Percentiles rank a stretch among this genome's conserved stretches.
phyloP scores from a whole-genome alignment of 306 rosid species.

The Canavalia gladiata region DNA sequence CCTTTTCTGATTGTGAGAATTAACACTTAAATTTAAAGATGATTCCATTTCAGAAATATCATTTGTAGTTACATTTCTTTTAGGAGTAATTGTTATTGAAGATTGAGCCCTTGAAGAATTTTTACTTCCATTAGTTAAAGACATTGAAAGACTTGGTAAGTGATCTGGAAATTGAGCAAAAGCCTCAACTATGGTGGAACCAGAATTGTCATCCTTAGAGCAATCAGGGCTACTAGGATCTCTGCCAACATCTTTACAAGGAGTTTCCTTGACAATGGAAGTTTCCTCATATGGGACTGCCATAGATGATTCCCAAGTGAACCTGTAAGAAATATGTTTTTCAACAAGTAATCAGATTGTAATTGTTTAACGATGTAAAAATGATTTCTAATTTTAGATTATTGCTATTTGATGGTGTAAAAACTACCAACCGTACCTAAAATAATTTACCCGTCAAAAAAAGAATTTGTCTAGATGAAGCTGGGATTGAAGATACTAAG shows the following conservation, averaged over 20 bases:
- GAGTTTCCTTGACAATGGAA: slow-evolving; percentile 69
- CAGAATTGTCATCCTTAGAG: slow-evolving; percentile 60
- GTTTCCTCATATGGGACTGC: slow-evolving; percentile 56
- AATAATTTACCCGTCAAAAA: slow-evolving; percentile 20
- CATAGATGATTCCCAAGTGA: slow-evolving; percentile 53
- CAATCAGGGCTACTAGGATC: slow-evolving; percentile 61
- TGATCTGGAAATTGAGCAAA: slow-evolving; percentile 59
- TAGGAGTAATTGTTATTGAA: slow-evolving; percentile 65
- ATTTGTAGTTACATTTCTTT: slow-evolving; percentile 55
- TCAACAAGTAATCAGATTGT: slow-evolving; percentile 41
- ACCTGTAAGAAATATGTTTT: slow-evolving; percentile 61
- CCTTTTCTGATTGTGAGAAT: slow-evolving; percentile 80
- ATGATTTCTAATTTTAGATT: not conserved
- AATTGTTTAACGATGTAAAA: not conserved
- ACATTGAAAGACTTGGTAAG: slow-evolving; percentile 44
- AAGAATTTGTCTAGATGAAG: not conserved
- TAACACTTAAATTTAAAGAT: slow-evolving; percentile 74
- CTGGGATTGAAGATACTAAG: slow-evolving; percentile 34
- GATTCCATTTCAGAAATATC: slow-evolving; percentile 67
- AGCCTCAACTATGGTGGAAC: slow-evolving; percentile 63
- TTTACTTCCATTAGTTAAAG: slow-evolving; percentile 46
- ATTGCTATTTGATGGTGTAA: slow-evolving; percentile 5
- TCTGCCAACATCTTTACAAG: slow-evolving; percentile 47
- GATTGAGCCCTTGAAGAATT: slow-evolving; percentile 55
- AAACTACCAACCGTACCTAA: slow-evolving; percentile 19